phyloP scores from a whole-genome alignment of 1,284 basidiomycete genomes.

The Caloboletus firmus region DNA sequence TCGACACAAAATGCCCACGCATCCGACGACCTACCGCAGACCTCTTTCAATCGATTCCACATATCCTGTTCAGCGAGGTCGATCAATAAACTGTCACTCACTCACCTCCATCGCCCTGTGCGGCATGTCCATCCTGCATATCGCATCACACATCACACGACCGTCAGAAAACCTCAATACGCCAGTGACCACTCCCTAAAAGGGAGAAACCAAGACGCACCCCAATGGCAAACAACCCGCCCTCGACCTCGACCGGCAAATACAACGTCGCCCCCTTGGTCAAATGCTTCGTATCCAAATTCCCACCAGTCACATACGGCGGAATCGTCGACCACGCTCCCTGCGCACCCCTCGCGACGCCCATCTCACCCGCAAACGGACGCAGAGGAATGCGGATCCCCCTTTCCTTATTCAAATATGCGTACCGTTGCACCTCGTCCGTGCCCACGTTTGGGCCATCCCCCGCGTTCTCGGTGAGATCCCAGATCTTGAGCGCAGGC shows the following conservation, averaged over 20 bases:
- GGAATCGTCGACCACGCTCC: slow-evolving; percentile 62
- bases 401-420: slow-evolving; percentile 50
- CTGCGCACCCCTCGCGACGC: slow-evolving; percentile 52
- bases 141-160: neutral
- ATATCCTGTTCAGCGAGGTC: slow-evolving; percentile 7
- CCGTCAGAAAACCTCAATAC: neutral
- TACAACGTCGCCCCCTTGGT: slow-evolving; percentile 52
- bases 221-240: slow-evolving; percentile 60
- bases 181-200: no score
- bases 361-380: slow-evolving; percentile 65
- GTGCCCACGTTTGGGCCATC: slow-evolving; percentile 7
- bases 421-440: slow-evolving; percentile 25
- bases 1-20: neutral
- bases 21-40: slow-evolving; percentile 46
- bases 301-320: slow-evolving; percentile 60
- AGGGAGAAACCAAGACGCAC: slow-evolving; percentile 36
- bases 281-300: slow-evolving; percentile 59
- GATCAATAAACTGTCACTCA: neutral
- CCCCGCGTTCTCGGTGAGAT: slow-evolving; percentile 33
- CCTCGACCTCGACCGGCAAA: slow-evolving; percentile 59
- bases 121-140: slow-evolving; percentile 59
- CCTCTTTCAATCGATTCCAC: slow-evolving; percentile 36
- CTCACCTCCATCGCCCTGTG: slow-evolving; percentile 63
- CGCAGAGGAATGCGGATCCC: slow-evolving; percentile 48
- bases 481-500: slow-evolving; percentile 55